Evolutionary conservation across 257 asterid genomes (phyloP), one percentile per base, ranked within the genome.

Genomic region (Scutellaria minor): DNA sequence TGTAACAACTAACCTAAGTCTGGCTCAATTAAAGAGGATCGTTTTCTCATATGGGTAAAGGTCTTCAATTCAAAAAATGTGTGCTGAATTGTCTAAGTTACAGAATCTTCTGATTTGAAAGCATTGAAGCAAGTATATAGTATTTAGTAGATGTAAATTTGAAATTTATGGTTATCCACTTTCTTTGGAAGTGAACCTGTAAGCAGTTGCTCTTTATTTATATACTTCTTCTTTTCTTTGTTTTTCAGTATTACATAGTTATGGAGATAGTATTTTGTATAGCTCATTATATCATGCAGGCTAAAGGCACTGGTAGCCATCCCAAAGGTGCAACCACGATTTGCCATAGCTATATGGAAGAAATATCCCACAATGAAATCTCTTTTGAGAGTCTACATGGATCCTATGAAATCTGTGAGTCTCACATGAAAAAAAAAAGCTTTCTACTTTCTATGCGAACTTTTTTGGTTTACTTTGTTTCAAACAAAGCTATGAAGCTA

Each of bases 261-360:
- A 61, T 18, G 51, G 40, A 58, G 35, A 20, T 45, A 60, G 55
- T 14, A 56, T 54, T 9, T 59, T 22, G 37, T 63, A 52, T 18
- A n/a, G 63, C 63, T 72, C 47, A 68, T 62, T 56, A 48, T 53
- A 11, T 71, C 59, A 13, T 85, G 78, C 85, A 94, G 99, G 99
- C 80, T 94, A 73, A 94, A 94, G 82, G 93, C 93, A 20, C 83
- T 94, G 76, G 76, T 94, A 69, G 91, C 97, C 61, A 87, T 94
- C 47, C 99, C 98, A 14, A 94, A 94, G 86, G 97, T 91, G 72
- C 99, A 94, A 72, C 99, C 99, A 22, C 90, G 96, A 74, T 88
- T 81, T 77, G 97, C 99, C 53, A 75, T 94, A 37, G 91, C 99
- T 64, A 91, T 94, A 75, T 82, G 96, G 93, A 91, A 91, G 88